A percentile compares a stretch with the other conserved stretches of the same genome.
Evolutionary conservation across 2,329 filamentous ascomycete genomes (phyloP).

Genomic region (Beauveria sp.): DNA sequence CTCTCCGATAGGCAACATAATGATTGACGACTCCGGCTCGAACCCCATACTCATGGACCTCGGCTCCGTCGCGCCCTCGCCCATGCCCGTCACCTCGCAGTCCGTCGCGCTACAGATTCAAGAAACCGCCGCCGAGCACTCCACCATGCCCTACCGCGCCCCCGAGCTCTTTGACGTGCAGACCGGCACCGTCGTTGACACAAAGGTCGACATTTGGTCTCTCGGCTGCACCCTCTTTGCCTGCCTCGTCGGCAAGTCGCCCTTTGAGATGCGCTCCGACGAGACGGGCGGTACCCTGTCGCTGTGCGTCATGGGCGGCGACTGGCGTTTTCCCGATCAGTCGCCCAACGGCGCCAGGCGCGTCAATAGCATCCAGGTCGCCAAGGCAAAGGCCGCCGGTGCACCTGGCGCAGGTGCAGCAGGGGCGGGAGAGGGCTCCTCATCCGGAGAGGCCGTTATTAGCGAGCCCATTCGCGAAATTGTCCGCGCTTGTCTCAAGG

Average conservation of each 20-base stretch:
- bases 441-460: slow-evolving; percentile 42
- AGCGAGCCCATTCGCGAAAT: slow-evolving; percentile 80
- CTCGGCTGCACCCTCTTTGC: slow-evolving; percentile 96
- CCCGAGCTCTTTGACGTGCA: slow-evolving; percentile 98
- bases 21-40: slow-evolving; percentile 88
- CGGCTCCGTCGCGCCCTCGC: slow-evolving; percentile 80
- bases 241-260: slow-evolving; percentile 91
- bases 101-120: slow-evolving; percentile 87
- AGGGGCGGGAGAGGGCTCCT: slow-evolving; percentile 19
- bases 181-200: slow-evolving; percentile 84
- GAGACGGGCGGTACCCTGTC: slow-evolving; percentile 92
- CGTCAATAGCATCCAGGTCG: slow-evolving; percentile 32
- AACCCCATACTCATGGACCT: slow-evolving; percentile 96
- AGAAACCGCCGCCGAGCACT: slow-evolving; percentile 91
- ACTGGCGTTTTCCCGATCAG: slow-evolving; percentile 96
- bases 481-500: slow-evolving; percentile 75
- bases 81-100: slow-evolving; percentile 81
- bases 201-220: slow-evolving; percentile 97
- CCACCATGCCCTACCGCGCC: slow-evolving; percentile 96
- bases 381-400: slow-evolving; percentile 20
- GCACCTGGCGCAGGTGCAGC: slow-evolving; percentile 20
- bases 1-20: slow-evolving; percentile 68
- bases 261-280: slow-evolving; percentile 91
- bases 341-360: slow-evolving; percentile 49
- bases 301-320: slow-evolving; percentile 85